A percentile compares a stretch with the other conserved stretches of the same genome.
phyloP scores from a whole-genome alignment of 306 rosid genomes.

The Argentina anserina region DNA sequence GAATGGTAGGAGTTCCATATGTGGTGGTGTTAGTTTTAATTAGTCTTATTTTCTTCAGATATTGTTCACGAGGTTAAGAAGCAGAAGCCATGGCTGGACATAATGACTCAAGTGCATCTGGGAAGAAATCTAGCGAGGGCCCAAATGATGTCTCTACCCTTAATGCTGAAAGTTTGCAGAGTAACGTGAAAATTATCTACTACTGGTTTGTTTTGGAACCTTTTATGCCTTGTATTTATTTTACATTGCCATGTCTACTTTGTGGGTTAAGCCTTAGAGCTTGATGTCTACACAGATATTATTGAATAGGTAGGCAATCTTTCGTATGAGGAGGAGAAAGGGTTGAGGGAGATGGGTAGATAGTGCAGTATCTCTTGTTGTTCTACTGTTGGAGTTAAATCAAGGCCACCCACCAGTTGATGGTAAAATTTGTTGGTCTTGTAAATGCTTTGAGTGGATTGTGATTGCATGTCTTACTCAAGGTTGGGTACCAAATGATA shows the following conservation, averaged over 20 bases:
- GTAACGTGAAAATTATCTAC: constrained; percentile 72
- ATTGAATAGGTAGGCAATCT: not conserved
- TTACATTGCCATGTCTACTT: no score
- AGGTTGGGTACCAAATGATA: not conserved
- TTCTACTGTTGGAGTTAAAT: not conserved
- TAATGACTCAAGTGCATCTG: constrained; percentile 47
- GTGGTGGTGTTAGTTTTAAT: not conserved
- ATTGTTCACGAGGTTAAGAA: constrained; percentile 9
- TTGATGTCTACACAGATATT: not conserved
- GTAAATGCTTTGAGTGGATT: not conserved
- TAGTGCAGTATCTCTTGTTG: not conserved
- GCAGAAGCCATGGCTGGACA: constrained; percentile 61
- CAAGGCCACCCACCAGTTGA: not conserved
- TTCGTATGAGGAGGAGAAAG: not conserved
- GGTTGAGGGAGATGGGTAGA: not conserved
- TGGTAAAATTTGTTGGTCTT: not conserved
- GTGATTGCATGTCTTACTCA: not conserved
- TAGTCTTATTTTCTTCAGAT: constrained; percentile 23
- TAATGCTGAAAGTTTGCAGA: constrained; percentile 87
- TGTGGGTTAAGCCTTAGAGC: no score
- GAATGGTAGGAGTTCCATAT: not conserved
- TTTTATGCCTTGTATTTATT: no score
- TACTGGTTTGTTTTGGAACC: constrained; percentile 61
- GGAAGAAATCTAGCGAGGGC: constrained; percentile 63
- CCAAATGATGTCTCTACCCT: constrained; percentile 55